phyloP scores from a whole-genome alignment of 768 basidiomycete species.

The Chlorophyllum brunneum region DNA sequence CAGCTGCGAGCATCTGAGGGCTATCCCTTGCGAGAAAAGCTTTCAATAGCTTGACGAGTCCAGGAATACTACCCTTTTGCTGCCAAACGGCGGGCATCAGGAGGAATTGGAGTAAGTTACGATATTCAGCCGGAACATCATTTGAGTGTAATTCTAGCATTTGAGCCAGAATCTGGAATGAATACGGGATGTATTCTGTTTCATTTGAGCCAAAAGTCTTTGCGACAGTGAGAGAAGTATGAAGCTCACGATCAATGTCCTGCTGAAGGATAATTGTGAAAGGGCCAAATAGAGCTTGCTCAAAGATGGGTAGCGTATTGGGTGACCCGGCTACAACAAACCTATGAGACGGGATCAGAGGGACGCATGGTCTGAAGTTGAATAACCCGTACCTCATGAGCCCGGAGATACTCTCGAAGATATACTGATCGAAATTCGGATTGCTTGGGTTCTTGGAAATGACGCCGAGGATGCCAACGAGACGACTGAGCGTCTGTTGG shows the following conservation, averaged over 20 bases:
- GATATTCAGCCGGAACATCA: slow-evolving; percentile 73
- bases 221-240: neutral
- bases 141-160: slow-evolving; percentile 80
- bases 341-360: slow-evolving; percentile 31
- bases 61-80: slow-evolving; percentile 92
- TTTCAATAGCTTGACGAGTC: slow-evolving; percentile 82
- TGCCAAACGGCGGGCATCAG: slow-evolving; percentile 87
- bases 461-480: slow-evolving; percentile 80
- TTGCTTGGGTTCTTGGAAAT: slow-evolving; percentile 97
- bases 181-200: slow-evolving; percentile 93
- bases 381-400: slow-evolving; percentile 63
- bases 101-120: slow-evolving; percentile 73
- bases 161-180: slow-evolving; percentile 94
- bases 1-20: slow-evolving; percentile 57
- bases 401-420: slow-evolving; percentile 95
- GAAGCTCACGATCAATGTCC: slow-evolving; percentile 81
- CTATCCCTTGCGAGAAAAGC: slow-evolving; percentile 79
- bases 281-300: slow-evolving; percentile 77
- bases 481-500: slow-evolving; percentile 59
- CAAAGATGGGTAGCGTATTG: slow-evolving; percentile 67
- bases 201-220: neutral
- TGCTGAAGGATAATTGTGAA: slow-evolving; percentile 87
- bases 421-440: slow-evolving; percentile 95
- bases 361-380: neutral
- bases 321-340: slow-evolving; percentile 77